Evolutionary conservation across 345 rosid genomes (phyloP).

Genomic region (Cardamine occulta): DNA sequence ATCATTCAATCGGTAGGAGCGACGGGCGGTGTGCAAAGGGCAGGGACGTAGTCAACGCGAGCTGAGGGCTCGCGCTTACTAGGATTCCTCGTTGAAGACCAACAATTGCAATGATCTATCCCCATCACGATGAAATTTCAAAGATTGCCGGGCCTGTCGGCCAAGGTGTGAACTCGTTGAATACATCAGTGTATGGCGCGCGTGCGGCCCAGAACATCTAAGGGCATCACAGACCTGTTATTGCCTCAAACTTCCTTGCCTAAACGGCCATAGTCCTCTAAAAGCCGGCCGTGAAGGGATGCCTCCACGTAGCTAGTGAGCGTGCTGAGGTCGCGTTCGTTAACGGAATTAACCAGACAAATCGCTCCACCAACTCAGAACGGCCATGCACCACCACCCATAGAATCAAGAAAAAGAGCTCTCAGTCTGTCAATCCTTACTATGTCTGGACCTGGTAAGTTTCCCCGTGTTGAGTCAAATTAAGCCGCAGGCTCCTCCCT

Average conservation of each 20-base stretch:
- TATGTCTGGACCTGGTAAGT: too few relatives aligned
- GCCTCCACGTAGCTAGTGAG: not conserved
- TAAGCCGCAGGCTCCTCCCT: too few relatives aligned
- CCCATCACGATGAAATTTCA: not conserved
- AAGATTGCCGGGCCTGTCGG: too few relatives aligned
- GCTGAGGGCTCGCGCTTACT: constrained; percentile 7
- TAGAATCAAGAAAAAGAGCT: too few relatives aligned
- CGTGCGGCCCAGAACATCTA: constrained; percentile 38
- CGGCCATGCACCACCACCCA: not conserved
- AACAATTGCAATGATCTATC: too few relatives aligned
- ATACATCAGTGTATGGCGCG: constrained; percentile 36
- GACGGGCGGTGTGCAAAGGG: constrained; percentile 11
- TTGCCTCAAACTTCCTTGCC: not conserved
- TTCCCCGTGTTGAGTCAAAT: too few relatives aligned
- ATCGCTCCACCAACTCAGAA: too few relatives aligned
- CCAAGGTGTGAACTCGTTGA: constrained; percentile 20
- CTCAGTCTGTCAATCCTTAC: too few relatives aligned
- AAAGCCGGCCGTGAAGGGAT: not conserved
- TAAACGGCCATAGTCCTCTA: not conserved
- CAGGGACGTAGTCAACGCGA: not conserved
- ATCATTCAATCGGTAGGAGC: constrained; percentile 9
- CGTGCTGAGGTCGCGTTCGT: too few relatives aligned
- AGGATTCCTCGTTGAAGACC: not conserved
- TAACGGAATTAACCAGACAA: too few relatives aligned
- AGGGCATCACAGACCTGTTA: not conserved